Base-by-base conservation (phyloP, 2,329 filamentous ascomycete species). In the Chrysoporthe deuterocubensis region DNA sequence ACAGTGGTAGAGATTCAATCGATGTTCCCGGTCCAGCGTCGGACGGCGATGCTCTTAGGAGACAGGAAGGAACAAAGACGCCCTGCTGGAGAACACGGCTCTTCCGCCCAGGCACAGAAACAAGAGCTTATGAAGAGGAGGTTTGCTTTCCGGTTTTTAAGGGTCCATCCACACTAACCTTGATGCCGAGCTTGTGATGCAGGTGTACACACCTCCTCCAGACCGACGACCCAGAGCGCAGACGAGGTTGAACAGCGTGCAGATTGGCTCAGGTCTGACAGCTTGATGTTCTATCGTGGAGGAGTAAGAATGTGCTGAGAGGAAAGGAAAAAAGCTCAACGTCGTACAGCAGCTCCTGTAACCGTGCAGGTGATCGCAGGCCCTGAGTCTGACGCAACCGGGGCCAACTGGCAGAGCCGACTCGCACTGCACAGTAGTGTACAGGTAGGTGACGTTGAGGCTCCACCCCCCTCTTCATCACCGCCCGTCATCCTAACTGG, bases 301-400 rank as follows among this genome's bases (percentile, higher is more conserved):
- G 37, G 37, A 40, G 37, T 32, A 32, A 21, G 26, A 54, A 21
- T 32, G 13, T 26, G 21, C 9, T 54, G 13, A 40, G 54, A 57
- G 26, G 9, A 34, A 4, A 7, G 7, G 18, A 32, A 37, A 37
- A 9, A 32, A 56, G 9, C 32, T 34, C 32, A 57, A 34, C 32
- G 9, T 40, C 9, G 37, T 9, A 40, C 37, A 40, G 9, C 37
- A 40, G 34, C 32, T 57, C 5, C 5, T 54, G 57, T 60, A 43
- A 32, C 40, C 4, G 40, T 26, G 57, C 37, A 40, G 16, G 37
- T 40, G 18, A 26, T 21, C 21, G 57, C 37, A 40, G n/a, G 16
- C 56, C 34, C 34, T 40, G 56, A 58, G 57, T 43, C 57, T 60
- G 57, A 60, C 57, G 57, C 57, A 60, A 60, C 40, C 57, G 57